phyloP scores from a whole-genome alignment of 306 rosid species.

The Nissolia schottii region DNA sequence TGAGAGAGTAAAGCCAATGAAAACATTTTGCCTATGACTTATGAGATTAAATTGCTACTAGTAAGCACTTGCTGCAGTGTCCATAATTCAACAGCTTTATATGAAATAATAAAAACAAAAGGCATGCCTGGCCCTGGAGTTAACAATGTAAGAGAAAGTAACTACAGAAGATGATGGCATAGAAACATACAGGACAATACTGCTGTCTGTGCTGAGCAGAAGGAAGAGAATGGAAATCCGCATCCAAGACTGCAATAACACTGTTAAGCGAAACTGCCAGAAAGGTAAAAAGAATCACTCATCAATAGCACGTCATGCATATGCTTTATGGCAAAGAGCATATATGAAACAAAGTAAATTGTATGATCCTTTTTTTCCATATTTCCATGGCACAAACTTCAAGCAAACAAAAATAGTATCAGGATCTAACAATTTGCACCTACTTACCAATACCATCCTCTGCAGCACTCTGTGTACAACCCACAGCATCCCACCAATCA shows the following conservation, averaged over 20 bases:
- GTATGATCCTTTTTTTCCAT: not conserved
- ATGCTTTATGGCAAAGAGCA: not conserved
- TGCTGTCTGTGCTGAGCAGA: slow-evolving; percentile 88
- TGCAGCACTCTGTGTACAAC: slow-evolving; percentile 96
- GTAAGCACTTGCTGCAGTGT: not conserved
- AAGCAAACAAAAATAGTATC: not conserved
- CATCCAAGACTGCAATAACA: slow-evolving; percentile 96
- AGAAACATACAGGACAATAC: slow-evolving; percentile 84
- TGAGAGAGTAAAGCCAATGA: not conserved
- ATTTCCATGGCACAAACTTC: not conserved
- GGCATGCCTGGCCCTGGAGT: not conserved
- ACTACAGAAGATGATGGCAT: slow-evolving; percentile 5
- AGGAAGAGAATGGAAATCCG: slow-evolving; percentile 96
- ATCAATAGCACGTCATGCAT: not conserved
- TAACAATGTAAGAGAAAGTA: not conserved
- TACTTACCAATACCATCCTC: slow-evolving; percentile 94
- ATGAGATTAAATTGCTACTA: not conserved
- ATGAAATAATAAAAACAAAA: slow-evolving; percentile 7
- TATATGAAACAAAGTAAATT: slow-evolving; percentile 11
- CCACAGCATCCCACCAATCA: slow-evolving; percentile 99
- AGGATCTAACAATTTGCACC: slow-evolving; percentile 16
- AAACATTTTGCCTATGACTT: not conserved
- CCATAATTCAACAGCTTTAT: not conserved
- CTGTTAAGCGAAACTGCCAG: slow-evolving; percentile 81
- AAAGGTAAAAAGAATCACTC: slow-evolving; percentile 23